Evolutionary conservation across 2,329 filamentous ascomycete species (phyloP), one percentile per base, ranked within the genome.

Genomic region (Neopestalotiopsis clavispora): DNA sequence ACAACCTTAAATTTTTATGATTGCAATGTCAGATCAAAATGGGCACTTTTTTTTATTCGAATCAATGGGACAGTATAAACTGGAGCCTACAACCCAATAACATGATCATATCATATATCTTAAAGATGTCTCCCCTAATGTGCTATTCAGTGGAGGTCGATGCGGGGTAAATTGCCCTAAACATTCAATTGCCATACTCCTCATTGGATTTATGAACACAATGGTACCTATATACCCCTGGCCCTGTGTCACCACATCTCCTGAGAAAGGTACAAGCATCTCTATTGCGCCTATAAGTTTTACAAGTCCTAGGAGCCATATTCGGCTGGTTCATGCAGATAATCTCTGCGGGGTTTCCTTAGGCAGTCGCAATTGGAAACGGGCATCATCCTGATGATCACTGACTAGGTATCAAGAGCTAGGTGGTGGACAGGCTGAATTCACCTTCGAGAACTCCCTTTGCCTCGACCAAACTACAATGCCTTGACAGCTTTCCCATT

Each of bases 81-180:
- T n/a, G 17, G 9, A 17, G n/a, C 45, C n/a, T 52, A n/a, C 4
- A 3, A 38, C 34, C 34, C 6, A 38, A 38, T 38, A 38, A 38
- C 34, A 6, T 7, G 10, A 38, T 38, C 34, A 38, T 38, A 38
- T 10, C 34, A 38, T 56, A 23, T 14, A 56, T 56, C 20, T 56
- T 56, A 23, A 7, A 56, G 49, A 17, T 59, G 13, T 59, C 30
- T 59, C 57, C 30, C n/a, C 40, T 13, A 38, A n/a, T 20, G 14
- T 14, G 20, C 10, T 14, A 38, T 9, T 12, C 14, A 20, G 49
- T 56, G 17, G 49, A 20, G 12, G 10, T 40, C 12, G 9, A 62
- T 62, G 59, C 32, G 59, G 59, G 59, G 59, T 62, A 42, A 59
- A 62, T 40, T 62, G 32, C 32, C 14, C 59, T 62, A 62, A 62